Evolutionary conservation across 805 yeast genomes (phyloP), one percentile per base, ranked within the genome.

Genomic region (Priceomyces haplophilus): DNA sequence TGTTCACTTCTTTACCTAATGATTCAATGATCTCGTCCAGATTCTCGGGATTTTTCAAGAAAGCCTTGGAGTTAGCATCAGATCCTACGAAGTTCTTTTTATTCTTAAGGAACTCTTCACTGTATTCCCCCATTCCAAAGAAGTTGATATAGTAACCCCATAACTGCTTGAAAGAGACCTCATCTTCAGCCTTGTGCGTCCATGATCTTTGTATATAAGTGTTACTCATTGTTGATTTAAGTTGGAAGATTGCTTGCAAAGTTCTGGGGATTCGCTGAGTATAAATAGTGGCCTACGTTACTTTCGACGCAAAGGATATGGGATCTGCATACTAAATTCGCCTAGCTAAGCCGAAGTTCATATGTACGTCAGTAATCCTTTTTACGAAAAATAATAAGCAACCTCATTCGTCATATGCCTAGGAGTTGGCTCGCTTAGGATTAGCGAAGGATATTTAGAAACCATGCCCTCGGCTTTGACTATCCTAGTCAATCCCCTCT

Each of bases 111-210:
- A 12, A 19, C 13, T 18, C 17, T 21, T 20, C 38, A 6, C 4
- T 12, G 17, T 18, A 35, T 18, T 35, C 38, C 18, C 17, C 21
- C 11, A 35, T 18, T 18, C 38, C 38, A 18, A 35, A 35, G 12
- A 35, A 35, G 19, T 35, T 35, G 17, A 7, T 12, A 7, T 4
- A 21, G 19, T 35, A 17, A 11, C 29, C 38, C 18, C 21, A 35
- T 5, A 35, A 19, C 5, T 35, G 38, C 38, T 35, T 35, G 25
- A 35, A 21, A 19, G 38, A 35, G 12, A 5, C 21, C 27, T 35
- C 38, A 12, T 35, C 38, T 19, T 35, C 38, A 18, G 17, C 17
- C 12, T 16, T 10, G 23, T 35, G 23, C 18, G 18, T 13, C 38
- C 38, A 35, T 12, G 38, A 24, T 19, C 38, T 35, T 21, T 17